A percentile compares a stretch with the other conserved stretches of the same genome.
Evolutionary conservation across 1,284 basidiomycete genomes (phyloP).

Genomic region (Boletus semigastroideus): DNA sequence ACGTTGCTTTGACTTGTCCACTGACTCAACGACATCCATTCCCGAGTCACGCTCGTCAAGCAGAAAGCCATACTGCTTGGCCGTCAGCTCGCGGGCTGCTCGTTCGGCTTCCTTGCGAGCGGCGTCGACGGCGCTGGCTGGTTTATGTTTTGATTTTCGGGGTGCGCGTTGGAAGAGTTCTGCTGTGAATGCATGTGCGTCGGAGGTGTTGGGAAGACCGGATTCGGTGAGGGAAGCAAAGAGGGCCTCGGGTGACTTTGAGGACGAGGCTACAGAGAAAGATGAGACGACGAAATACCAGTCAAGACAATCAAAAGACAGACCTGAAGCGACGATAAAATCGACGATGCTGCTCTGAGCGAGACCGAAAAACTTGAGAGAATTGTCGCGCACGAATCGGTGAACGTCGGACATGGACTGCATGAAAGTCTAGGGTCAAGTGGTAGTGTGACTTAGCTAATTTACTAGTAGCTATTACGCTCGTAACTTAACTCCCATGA

Average conservation of each 20-base stretch:
- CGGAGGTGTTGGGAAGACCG: slow-evolving; percentile 79
- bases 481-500: slow-evolving; percentile 54
- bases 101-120: slow-evolving; percentile 66
- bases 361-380: slow-evolving; percentile 80
- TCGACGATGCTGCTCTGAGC: slow-evolving; percentile 68
- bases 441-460: background rate
- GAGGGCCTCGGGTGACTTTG: slow-evolving; percentile 79
- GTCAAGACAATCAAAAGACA: slow-evolving; percentile 22
- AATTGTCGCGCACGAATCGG: slow-evolving; percentile 86
- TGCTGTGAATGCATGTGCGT: slow-evolving; percentile 76
- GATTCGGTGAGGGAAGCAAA: slow-evolving; percentile 73
- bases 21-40: slow-evolving; percentile 43
- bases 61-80: slow-evolving; percentile 77
- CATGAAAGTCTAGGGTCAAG: slow-evolving; percentile 15
- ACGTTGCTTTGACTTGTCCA: slow-evolving; percentile 48
- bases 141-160: slow-evolving; percentile 68
- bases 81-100: slow-evolving; percentile 66
- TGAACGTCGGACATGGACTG: slow-evolving; percentile 56
- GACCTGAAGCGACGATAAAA: slow-evolving; percentile 64
- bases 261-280: slow-evolving; percentile 61
- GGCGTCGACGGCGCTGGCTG: slow-evolving; percentile 43
- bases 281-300: slow-evolving; percentile 3
- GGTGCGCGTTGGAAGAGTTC: slow-evolving; percentile 81
- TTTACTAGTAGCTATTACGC: background rate
- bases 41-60: slow-evolving; percentile 65